Conservation (phyloP, 176 grass and related monocot species). For the Phyllostachys edulis region DNA sequence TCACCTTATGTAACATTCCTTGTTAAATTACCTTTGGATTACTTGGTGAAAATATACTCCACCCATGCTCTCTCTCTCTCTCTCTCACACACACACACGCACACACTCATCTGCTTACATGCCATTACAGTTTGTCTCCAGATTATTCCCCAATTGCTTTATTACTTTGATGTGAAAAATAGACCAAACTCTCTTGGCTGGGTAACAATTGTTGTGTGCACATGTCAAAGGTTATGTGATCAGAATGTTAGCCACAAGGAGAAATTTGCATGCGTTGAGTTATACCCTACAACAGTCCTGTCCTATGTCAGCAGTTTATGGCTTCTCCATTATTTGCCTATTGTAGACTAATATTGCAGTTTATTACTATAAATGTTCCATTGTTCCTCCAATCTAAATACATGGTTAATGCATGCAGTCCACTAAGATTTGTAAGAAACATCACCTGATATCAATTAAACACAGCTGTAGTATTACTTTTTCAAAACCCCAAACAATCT, state of each 20-base stretch:
- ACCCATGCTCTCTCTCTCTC: not conserved
- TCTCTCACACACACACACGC: too few relatives aligned
- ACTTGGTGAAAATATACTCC: not conserved
- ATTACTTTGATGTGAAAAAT: conserved; percentile 78
- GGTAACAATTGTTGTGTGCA: conserved; percentile 73
- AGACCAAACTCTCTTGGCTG: conserved; percentile 84
- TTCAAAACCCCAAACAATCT: too few relatives aligned
- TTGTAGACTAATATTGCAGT: not conserved
- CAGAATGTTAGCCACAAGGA: conserved; percentile 68
- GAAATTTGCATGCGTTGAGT: conserved; percentile 85
- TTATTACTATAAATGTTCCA: not conserved
- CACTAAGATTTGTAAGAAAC: not conserved
- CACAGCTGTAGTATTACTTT: too few relatives aligned
- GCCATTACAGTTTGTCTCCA: conserved; percentile 40
- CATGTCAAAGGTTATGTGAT: conserved; percentile 72
- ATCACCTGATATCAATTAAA: too few relatives aligned
- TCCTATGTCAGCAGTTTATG: conserved; percentile 34
- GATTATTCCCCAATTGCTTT: conserved; percentile 94
- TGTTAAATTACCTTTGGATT: too few relatives aligned
- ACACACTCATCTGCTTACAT: conserved; percentile 5
- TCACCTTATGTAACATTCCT: too few relatives aligned
- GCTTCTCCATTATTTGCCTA: not conserved
- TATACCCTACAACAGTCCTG: conserved; percentile 54
- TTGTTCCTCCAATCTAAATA: not conserved
- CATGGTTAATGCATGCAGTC: not conserved